phyloP scores from a whole-genome alignment of 306 rosid genomes.

The Trichosanthes cucumerina region DNA sequence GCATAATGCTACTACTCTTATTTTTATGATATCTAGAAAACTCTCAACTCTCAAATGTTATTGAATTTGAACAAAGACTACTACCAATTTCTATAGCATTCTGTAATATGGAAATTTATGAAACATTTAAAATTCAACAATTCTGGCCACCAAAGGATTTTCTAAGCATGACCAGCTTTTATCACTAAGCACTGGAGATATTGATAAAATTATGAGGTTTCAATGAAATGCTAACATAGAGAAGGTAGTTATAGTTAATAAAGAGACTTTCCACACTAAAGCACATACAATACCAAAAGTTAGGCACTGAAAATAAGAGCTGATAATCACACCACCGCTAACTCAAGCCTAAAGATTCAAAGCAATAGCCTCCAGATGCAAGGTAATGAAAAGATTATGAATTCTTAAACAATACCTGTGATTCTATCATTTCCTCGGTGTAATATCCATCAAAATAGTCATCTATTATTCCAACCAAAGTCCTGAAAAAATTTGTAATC shows the following conservation, averaged over 20 bases:
- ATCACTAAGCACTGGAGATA: neutral
- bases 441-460: conserved; percentile 85
- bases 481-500: conserved; percentile 38
- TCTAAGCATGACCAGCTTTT: neutral
- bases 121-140: neutral
- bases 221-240: neutral
- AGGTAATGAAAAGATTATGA: conserved; percentile 6
- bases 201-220: neutral
- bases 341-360: neutral
- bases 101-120: neutral
- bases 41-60: neutral
- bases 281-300: neutral
- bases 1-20: neutral
- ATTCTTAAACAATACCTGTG: conserved; percentile 49
- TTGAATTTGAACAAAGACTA: neutral
- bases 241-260: neutral
- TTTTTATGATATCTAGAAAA: neutral
- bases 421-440: conserved; percentile 91
- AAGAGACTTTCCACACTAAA: neutral
- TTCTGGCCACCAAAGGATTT: neutral
- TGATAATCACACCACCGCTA: neutral
- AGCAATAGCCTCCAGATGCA: neutral
- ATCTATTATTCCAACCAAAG: conserved; percentile 76
- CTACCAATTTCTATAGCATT: neutral
- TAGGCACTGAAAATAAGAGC: neutral